A percentile compares a stretch with the other conserved stretches of the same genome.
Evolutionary conservation across 768 basidiomycete species (phyloP).

Genomic region (Trametes villosa): DNA sequence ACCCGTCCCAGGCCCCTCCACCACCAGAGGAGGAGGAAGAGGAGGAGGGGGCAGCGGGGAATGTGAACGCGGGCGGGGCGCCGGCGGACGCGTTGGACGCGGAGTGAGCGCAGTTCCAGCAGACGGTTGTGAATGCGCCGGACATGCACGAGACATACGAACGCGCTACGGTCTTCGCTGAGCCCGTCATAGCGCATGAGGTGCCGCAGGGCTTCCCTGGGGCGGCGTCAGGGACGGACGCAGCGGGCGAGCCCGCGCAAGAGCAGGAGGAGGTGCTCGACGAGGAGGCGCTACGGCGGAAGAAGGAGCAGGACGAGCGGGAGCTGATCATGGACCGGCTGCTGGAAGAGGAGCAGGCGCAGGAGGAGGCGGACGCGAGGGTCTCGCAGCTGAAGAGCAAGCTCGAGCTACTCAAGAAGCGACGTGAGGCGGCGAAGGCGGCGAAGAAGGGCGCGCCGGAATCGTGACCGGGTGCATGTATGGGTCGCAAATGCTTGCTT

Average conservation of each 20-base stretch:
- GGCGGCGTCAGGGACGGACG: constrained; percentile 30
- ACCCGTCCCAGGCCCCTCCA: constrained; percentile 58
- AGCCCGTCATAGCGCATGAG: constrained; percentile 60
- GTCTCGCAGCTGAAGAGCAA: constrained; percentile 67
- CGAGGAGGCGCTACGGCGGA: constrained; percentile 50
- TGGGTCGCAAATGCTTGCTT: not conserved
- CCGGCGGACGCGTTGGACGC: constrained; percentile 52
- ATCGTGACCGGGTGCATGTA: not conserved
- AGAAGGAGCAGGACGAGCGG: constrained; percentile 70
- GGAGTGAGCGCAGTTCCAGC: constrained; percentile 78
- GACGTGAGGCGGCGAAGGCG: constrained; percentile 42
- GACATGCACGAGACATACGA: constrained; percentile 55
- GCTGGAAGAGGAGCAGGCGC: constrained; percentile 81
- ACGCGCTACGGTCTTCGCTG: constrained; percentile 71
- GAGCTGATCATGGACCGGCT: constrained; percentile 87
- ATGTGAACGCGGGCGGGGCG: constrained; percentile 2
- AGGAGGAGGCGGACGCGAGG: constrained; percentile 86
- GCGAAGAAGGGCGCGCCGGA: constrained; percentile 23
- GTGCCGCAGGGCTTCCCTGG: constrained; percentile 53
- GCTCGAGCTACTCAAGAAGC: constrained; percentile 60
- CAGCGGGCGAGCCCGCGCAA: constrained; percentile 25
- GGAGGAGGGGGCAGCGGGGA: constrained; percentile 14
- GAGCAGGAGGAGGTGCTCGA: constrained; percentile 39
- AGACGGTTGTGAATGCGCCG: constrained; percentile 52
- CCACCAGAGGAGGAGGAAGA: constrained; percentile 40